Percentiles rank a stretch among this genome's conserved stretches.
These are phyloP conservation scores for Amaranthus palmeri DNA, from an alignment of 148 eudicot species.

Conservation along the genomic window DNA sequence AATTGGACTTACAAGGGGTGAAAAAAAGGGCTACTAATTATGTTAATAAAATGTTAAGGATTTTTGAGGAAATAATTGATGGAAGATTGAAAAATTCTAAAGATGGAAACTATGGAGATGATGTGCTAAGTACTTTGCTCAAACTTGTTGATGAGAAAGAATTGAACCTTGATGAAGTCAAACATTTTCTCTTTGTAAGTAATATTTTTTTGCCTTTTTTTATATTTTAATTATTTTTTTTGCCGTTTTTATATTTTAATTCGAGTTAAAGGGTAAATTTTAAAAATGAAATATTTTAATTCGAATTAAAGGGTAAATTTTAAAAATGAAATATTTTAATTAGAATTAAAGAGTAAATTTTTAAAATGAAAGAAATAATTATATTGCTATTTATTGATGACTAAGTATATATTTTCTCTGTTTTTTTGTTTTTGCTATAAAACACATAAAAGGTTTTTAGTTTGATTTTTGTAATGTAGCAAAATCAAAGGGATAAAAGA, in stretches of 20 bases:
- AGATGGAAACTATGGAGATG: background rate
- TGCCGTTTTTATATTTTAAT: background rate
- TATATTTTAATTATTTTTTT: background rate
- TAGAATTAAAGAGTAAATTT: too few relatives aligned
- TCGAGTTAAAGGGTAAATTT: too few relatives aligned
- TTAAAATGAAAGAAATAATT: too few relatives aligned
- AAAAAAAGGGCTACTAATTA: background rate
- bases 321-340: background rate
- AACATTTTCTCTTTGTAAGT: constrained; percentile 25
- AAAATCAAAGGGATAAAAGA: too few relatives aligned
- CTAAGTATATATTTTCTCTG: too few relatives aligned
- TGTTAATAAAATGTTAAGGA: background rate
- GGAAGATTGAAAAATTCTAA: constrained; percentile 2
- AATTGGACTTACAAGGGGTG: constrained; percentile 24
- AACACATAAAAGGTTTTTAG: too few relatives aligned
- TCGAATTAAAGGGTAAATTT: too few relatives aligned
- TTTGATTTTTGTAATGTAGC: too few relatives aligned
- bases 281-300: background rate
- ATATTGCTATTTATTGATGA: too few relatives aligned
- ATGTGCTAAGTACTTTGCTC: constrained; percentile 28
- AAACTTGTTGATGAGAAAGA: constrained; percentile 14
- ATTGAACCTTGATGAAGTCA: constrained; percentile 27
- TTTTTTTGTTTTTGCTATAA: too few relatives aligned
- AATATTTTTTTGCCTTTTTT: background rate
- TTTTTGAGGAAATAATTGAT: constrained; percentile 26